Conservation (phyloP, 305 asterid genomes). For the Solanum hybrid region DNA sequence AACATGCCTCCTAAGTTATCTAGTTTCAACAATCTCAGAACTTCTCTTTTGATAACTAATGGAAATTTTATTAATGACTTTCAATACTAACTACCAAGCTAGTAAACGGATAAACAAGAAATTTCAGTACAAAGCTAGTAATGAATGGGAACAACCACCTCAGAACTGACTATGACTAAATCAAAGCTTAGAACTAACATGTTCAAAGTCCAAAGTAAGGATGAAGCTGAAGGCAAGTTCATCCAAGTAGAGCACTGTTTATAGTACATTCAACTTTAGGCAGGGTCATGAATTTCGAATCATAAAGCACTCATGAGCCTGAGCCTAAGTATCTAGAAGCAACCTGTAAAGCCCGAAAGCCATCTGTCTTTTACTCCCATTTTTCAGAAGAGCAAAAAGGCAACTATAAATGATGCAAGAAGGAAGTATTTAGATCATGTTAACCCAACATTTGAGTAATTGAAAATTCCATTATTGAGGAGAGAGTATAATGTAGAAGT, state of each 20-base stretch:
- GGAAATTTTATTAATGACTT: not conserved
- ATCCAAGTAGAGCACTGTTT: not conserved
- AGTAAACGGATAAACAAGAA: not conserved
- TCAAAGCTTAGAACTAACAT: not conserved
- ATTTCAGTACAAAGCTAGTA: not conserved
- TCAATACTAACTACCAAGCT: not conserved
- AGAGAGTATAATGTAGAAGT: slow-evolving; percentile 4
- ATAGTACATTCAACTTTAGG: not conserved
- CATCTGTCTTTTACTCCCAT: not conserved
- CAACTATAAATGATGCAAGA: not conserved
- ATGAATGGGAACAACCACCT: not conserved
- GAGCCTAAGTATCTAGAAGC: not conserved
- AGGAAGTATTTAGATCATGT: not conserved
- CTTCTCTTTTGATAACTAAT: not conserved
- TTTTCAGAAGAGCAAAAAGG: not conserved
- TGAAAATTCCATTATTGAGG: not conserved
- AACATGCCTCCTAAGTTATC: not conserved
- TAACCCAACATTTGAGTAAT: not conserved
- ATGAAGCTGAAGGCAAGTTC: not conserved
- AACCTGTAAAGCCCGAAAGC: not conserved
- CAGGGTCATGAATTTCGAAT: not conserved
- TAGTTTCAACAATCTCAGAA: not conserved
- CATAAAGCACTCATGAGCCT: not conserved
- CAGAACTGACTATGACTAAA: not conserved
- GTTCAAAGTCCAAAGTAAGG: not conserved